These are phyloP conservation scores for Epithele typhae DNA, from an alignment of 768 basidiomycete species.

Conservation along the genomic window DNA sequence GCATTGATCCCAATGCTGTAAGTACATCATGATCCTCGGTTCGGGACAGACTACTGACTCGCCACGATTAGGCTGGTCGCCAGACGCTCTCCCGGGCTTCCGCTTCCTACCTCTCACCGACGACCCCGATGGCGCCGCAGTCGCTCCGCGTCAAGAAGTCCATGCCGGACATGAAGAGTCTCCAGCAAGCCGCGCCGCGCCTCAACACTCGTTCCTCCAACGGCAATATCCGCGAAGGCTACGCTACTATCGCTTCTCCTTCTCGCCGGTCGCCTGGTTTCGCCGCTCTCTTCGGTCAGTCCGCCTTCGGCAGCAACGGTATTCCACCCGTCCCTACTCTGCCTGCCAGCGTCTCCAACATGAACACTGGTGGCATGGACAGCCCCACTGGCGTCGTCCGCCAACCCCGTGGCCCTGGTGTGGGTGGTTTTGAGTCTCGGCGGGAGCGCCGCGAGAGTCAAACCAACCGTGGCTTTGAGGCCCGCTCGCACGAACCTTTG, in stretches of 20 bases:
- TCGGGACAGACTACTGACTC: constrained; percentile 1
- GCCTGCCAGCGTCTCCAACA: constrained; percentile 50
- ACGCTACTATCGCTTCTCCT: constrained; percentile 82
- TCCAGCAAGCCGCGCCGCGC: constrained; percentile 76
- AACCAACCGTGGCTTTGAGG: constrained; percentile 62
- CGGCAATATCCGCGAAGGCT: constrained; percentile 83
- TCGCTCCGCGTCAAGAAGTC: constrained; percentile 91
- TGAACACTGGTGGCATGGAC: constrained; percentile 37
- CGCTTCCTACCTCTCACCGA: constrained; percentile 70
- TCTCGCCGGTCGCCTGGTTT: constrained; percentile 75
- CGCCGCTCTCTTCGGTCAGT: constrained; percentile 58
- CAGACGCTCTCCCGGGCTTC: constrained; percentile 80
- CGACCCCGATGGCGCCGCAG: constrained; percentile 38
- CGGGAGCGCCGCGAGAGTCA: constrained; percentile 48
- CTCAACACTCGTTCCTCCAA: constrained; percentile 79
- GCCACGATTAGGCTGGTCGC: constrained; percentile 36
- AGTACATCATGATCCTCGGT: constrained; percentile 25
- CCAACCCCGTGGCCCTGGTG: constrained; percentile 82
- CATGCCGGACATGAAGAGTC: constrained; percentile 95
- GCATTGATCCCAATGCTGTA: constrained; percentile 81
- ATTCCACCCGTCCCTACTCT: constrained; percentile 80
- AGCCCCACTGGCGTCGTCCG: constrained; percentile 57
- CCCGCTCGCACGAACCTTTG: constrained; percentile 81
- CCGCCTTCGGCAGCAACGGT: constrained; percentile 34
- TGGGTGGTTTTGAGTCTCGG: constrained; percentile 67